Base-by-base conservation (phyloP, 495 filamentous ascomycete species). In the Platismatia glauca region DNA sequence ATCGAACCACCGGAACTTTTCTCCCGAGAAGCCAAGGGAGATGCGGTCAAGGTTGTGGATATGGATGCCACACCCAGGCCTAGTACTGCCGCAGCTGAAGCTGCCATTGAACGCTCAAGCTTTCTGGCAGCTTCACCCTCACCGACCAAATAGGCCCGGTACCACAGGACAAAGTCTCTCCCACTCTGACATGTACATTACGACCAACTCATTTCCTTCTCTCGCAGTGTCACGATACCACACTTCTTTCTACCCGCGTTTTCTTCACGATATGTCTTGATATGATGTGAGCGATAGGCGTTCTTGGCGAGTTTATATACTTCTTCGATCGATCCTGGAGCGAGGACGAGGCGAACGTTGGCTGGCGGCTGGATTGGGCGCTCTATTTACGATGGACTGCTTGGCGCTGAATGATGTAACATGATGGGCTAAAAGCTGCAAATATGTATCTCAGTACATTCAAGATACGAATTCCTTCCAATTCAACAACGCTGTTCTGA, bases 1-100 rank as follows among this genome's bases (percentile, higher is more conserved):
- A 69, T 60, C 5, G 65, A 59, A 33, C 68, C 68, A 12, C 68
- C 68, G 13, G 66, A 70, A 43, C 52, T 69, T 8, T 70, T 70
- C 53, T 57, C 59, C 29, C 35, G 22, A 57, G 61, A 67, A 22
- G 64, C 58, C 12, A 62, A 60, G 18, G 67, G 67, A 33, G 57
- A 63, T 29, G 56, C 63, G 22, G 55, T 61, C 13, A 35, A 66
- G 37, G 59, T 58, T n/a, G 63, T 70, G 35, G 68, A 70, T 44
- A 68, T 70, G 68, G 68, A 70, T 59, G 66, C 66, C 59, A 70
- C 68, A 24, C 68, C 68, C 88, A 97, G 46, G 91, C 82, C 52
- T 2, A 61, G 55, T 24, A 41, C 55, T 41, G 61, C 53, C 38
- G 41, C 41, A 1, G 61, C 44, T 20, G 55, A 44, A 48, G 41